Evolutionary conservation across 2,329 filamentous ascomycete species (phyloP).

Genomic region (Hymenoscyphus occultus): DNA sequence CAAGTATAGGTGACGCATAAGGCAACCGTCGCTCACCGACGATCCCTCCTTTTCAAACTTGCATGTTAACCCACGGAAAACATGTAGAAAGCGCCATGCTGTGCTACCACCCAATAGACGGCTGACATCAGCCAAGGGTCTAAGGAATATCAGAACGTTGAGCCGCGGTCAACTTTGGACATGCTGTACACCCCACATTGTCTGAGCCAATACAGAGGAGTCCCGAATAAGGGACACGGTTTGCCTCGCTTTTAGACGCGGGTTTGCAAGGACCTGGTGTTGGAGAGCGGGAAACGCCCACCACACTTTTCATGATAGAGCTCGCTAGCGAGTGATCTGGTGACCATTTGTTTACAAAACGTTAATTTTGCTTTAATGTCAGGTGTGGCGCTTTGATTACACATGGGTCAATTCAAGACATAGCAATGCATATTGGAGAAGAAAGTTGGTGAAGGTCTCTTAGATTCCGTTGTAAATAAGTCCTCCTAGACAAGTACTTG

Average conservation of each 20-base stretch:
- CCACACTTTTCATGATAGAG: background rate
- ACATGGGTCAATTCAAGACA: too few species aligned
- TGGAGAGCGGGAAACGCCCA: background rate
- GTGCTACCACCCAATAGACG: background rate
- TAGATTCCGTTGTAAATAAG: background rate
- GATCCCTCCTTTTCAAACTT: background rate
- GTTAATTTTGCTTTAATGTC: too few species aligned
- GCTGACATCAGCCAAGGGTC: background rate
- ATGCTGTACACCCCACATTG: background rate
- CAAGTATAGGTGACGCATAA: background rate
- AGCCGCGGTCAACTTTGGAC: background rate
- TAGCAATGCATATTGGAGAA: too few species aligned
- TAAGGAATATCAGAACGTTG: background rate
- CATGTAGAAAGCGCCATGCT: background rate
- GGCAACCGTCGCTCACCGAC: constrained; percentile 2
- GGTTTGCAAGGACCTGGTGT: background rate
- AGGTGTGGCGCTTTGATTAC: too few species aligned
- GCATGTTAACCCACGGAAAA: background rate
- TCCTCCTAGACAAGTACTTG: background rate
- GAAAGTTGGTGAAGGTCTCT: background rate
- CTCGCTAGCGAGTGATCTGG: background rate
- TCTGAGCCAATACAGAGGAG: background rate
- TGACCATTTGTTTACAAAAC: background rate
- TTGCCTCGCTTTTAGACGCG: background rate
- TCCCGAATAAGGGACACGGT: background rate